Percentiles rank a stretch among this genome's conserved stretches.
Evolutionary conservation across 257 asterid genomes (phyloP).

Genomic region (Ligustrum vulgare): DNA sequence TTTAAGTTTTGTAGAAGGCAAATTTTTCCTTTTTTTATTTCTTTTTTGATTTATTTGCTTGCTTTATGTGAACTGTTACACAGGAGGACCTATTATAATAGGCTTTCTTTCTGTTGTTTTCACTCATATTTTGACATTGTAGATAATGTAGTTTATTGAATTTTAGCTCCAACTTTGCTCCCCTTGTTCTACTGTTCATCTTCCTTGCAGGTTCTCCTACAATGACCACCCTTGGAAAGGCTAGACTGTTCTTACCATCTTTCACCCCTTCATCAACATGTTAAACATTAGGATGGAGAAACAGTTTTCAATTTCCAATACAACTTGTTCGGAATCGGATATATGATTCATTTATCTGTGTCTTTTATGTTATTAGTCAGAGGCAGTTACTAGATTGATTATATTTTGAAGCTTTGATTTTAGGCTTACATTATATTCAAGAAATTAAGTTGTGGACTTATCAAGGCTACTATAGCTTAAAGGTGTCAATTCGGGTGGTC

Average conservation of each 20-base stretch:
- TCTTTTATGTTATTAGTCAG: neutral
- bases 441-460: neutral
- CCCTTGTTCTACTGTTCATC: neutral
- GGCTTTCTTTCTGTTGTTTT: neutral
- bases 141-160: neutral
- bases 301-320: neutral
- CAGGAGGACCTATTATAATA: neutral
- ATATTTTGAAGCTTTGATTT: conserved; percentile 10
- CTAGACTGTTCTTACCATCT: neutral
- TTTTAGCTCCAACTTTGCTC: neutral
- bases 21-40: neutral
- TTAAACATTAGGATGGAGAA: neutral
- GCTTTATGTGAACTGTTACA: neutral
- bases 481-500: too few species aligned
- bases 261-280: neutral
- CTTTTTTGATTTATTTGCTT: neutral
- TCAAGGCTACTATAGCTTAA: neutral
- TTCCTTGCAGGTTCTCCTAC: neutral
- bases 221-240: neutral
- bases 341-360: conserved; percentile 1
- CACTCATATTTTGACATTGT: neutral
- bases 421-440: neutral
- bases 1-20: neutral
- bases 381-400: conserved; percentile 13
- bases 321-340: neutral